Conservation (phyloP, 148 eudicot genomes). For the Pharnaceum exiguum region DNA sequence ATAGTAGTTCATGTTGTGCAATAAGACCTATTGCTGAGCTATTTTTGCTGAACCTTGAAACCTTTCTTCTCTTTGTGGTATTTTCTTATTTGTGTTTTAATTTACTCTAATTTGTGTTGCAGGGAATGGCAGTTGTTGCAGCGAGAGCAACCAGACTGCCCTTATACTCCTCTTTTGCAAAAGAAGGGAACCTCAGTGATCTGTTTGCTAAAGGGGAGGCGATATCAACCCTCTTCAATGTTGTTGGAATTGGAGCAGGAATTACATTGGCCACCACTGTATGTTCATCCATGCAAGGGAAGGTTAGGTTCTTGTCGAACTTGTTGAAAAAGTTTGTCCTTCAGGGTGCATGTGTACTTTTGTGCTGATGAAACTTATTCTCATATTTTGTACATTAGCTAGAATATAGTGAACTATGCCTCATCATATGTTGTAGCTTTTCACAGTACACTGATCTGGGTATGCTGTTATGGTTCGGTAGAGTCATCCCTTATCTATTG, state of each 20-base stretch:
- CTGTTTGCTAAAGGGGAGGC: slow-evolving; percentile 99
- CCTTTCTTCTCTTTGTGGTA: neutral
- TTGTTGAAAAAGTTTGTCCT: neutral
- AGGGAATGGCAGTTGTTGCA: slow-evolving; percentile 99
- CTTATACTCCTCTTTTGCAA: slow-evolving; percentile 94
- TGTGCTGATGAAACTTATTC: too few species aligned
- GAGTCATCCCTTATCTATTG: too few species aligned
- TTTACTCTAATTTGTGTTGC: slow-evolving; percentile 14
- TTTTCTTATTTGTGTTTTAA: neutral
- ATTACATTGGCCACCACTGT: slow-evolving; percentile 86
- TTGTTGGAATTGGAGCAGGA: slow-evolving; percentile 85
- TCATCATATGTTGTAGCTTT: too few species aligned
- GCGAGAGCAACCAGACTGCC: slow-evolving; percentile 99
- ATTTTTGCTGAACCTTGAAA: neutral
- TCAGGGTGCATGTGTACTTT: too few species aligned
- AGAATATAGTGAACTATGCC: too few species aligned
- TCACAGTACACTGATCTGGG: too few species aligned
- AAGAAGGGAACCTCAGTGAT: slow-evolving; percentile 98
- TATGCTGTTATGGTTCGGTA: too few species aligned
- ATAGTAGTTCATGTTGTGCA: too few species aligned
- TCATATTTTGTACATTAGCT: too few species aligned
- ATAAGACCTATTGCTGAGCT: too few species aligned
- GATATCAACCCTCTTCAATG: slow-evolving; percentile 87
- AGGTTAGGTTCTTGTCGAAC: slow-evolving; percentile 40
- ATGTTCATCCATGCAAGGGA: slow-evolving; percentile 92